Conservation (phyloP, 192 early-diverging fungal genomes). For the Coemansia sp. region DNA sequence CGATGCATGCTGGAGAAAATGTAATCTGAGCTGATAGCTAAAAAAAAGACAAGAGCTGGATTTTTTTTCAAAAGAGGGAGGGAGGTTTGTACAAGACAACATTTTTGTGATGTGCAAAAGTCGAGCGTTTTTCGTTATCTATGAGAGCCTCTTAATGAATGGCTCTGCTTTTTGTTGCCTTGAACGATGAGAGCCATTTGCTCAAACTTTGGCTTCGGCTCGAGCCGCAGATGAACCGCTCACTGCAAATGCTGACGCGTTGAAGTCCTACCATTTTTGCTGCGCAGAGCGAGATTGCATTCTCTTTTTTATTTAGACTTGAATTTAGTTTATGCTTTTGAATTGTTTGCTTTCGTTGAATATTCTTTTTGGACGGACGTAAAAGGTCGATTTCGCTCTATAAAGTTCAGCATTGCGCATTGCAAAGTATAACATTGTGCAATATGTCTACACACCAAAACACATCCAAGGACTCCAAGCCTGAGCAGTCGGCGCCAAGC, state of each 20-base stretch:
- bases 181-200: too few relatives aligned
- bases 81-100: too few relatives aligned
- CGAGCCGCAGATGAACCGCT: slow-evolving; percentile 1
- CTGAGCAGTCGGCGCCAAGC: slow-evolving; percentile 8
- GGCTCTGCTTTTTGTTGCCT: too few relatives aligned
- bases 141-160: too few relatives aligned
- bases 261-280: neutral
- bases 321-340: slow-evolving; percentile 1
- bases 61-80: too few relatives aligned
- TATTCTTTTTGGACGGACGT: neutral
- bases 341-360: neutral
- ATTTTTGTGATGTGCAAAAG: too few relatives aligned
- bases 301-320: too few relatives aligned
- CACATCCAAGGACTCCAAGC: slow-evolving; percentile 10
- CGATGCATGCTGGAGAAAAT: neutral
- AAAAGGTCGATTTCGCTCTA: neutral
- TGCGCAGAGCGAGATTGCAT: neutral
- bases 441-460: slow-evolving; percentile 27
- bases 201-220: too few relatives aligned
- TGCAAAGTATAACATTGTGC: neutral
- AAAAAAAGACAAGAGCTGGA: too few relatives aligned
- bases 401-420: neutral
- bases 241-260: neutral
- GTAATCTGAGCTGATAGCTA: too few relatives aligned
- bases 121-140: too few relatives aligned